Base-by-base conservation (phyloP, 2,329 filamentous ascomycete genomes). In the Ciborinia camelliae region DNA sequence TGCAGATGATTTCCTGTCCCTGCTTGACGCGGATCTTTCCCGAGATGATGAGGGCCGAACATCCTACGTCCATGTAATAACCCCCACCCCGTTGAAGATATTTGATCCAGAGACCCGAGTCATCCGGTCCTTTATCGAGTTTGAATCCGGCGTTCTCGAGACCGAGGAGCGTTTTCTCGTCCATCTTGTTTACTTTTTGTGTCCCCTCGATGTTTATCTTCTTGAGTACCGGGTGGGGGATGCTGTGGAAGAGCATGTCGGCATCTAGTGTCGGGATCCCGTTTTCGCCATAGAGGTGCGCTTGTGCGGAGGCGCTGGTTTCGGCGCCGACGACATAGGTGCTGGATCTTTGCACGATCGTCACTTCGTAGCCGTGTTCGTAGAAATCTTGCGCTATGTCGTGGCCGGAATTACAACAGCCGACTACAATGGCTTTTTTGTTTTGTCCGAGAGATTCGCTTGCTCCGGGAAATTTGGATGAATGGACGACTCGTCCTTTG, bases 351-450 rank as follows among this genome's bases (percentile, higher is more conserved):
- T 92, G 89, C 0, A 91, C 81, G 73, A 91, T 86, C 0, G 88
- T 91, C 0, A 90, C 83, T 1, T 84, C 78, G 66, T 86, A 86
- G 0, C 88, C 89, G 63, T 86, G 84, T 69, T 90, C 86, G 39
- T 84, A 81, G 70, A 82, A 89, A 68, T 90, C 85, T 63, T 90
- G 86, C 0, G 86, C 83, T 64, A 90, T 90, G 69, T 90, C 88
- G 70, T 89, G 86, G 7, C 80, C 86, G 0, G 86, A 89, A 74
- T 90, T 90, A 74, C 87, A 89, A 1, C 84, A 86, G 1, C 88
- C 89, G 0, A 91, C 80, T 0, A 91, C 83, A 1, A 90, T 76
- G 0, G 84, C 87, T 66, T 84, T 87, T 72, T 86, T 87, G 1
- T 82, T 82, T 23, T 79, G 74, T 18, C 78, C 75, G 2, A 79